Conservation (phyloP, 2,329 filamentous ascomycete species). For the Fusarium pseudonygamai region DNA sequence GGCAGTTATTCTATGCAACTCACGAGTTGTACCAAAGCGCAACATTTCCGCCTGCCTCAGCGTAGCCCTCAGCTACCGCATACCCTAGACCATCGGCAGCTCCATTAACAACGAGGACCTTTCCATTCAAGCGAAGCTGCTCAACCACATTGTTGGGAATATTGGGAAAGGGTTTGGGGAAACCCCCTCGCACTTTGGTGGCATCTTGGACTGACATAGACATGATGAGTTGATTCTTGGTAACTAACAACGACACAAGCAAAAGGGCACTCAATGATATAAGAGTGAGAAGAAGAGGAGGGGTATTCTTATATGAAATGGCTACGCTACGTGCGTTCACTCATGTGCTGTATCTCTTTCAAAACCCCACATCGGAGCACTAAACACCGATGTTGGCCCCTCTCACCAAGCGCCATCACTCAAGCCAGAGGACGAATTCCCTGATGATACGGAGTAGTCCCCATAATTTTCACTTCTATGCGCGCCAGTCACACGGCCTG, state of each 20-base stretch:
- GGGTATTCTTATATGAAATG: conserved; percentile 2
- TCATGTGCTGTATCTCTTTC: not conserved
- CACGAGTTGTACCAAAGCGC: conserved; percentile 48
- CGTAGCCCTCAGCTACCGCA: conserved; percentile 56
- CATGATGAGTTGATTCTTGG: conserved; percentile 24
- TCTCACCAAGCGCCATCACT: not conserved
- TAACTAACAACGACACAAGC: not conserved
- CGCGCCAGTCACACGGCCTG: conserved; percentile 6
- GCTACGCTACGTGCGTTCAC: not conserved
- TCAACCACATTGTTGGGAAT: conserved; percentile 53
- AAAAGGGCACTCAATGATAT: not conserved
- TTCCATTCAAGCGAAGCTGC: conserved; percentile 55
- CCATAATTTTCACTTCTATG: not conserved
- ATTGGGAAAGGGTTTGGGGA: conserved; percentile 40
- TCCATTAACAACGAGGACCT: conserved; percentile 55
- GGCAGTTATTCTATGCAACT: not conserved
- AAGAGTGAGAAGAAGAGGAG: conserved; percentile 7
- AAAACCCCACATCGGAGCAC: conserved; percentile 23
- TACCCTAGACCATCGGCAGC: conserved; percentile 57
- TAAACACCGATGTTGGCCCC: not conserved
- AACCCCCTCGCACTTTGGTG: conserved; percentile 31
- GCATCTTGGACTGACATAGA: conserved; percentile 43
- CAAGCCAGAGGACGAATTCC: not conserved
- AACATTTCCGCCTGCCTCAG: conserved; percentile 55
- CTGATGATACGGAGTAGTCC: too few species aligned